Percentiles rank a stretch among this genome's conserved stretches.
Evolutionary conservation across 495 filamentous ascomycete genomes (phyloP).

Genomic region (Trichoderma reesei): DNA sequence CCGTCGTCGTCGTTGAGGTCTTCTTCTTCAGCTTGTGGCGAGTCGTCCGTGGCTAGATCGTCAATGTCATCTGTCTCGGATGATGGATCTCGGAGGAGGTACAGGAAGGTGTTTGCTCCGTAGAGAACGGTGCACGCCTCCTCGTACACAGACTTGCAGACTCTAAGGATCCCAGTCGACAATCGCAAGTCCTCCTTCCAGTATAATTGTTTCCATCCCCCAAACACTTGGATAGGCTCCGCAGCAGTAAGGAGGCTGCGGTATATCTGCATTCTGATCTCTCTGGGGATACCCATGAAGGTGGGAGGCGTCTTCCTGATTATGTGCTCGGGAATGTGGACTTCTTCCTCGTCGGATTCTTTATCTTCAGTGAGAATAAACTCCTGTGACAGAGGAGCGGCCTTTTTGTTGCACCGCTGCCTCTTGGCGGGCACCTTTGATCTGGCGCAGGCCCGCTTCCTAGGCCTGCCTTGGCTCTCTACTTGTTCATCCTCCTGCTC

Average conservation of each 20-base stretch:
- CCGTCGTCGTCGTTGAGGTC: background rate
- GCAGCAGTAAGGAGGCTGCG: slow-evolving; percentile 23
- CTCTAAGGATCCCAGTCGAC: slow-evolving; percentile 23
- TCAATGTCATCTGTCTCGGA: background rate
- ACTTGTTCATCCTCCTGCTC: too few relatives aligned
- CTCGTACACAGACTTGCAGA: slow-evolving; percentile 17
- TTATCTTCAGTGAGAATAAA: background rate
- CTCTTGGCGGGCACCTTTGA: background rate
- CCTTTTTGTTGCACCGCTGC: background rate
- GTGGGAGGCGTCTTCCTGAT: background rate
- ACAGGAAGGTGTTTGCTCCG: slow-evolving; percentile 31
- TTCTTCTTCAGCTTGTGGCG: background rate
- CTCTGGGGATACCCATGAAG: slow-evolving; percentile 19
- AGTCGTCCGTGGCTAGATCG: background rate
- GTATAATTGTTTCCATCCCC: slow-evolving; percentile 25
- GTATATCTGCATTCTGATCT: slow-evolving; percentile 30
- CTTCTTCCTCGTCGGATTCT: background rate
- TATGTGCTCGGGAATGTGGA: background rate
- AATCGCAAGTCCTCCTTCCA: slow-evolving; percentile 15
- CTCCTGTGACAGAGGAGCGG: background rate
- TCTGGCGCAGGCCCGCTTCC: background rate
- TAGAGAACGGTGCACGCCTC: slow-evolving; percentile 29
- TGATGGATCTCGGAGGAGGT: slow-evolving; percentile 27
- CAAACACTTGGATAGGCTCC: slow-evolving; percentile 25
- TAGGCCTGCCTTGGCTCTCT: too few relatives aligned